These are phyloP conservation scores for Phytophthora fragariae DNA, from an alignment of 352 stramenopile genomes.

Conservation along the genomic window DNA sequence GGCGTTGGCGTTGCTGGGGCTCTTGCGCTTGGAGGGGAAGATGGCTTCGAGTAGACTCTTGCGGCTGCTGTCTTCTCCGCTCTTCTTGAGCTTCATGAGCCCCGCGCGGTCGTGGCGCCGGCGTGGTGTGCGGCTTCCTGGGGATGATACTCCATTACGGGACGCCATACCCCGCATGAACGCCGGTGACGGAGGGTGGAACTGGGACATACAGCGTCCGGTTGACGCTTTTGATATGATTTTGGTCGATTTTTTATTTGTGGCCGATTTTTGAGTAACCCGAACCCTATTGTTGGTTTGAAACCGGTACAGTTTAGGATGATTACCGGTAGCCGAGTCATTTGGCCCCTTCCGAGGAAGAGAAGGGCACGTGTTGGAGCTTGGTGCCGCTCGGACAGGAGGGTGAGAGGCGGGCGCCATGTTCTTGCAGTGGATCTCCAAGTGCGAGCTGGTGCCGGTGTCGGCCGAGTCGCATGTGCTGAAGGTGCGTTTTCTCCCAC, in stretches of 20 bases:
- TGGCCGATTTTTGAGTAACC: too few species aligned
- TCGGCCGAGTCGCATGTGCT: slow-evolving; percentile 80
- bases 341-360: neutral
- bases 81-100: slow-evolving; percentile 40
- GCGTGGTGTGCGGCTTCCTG: slow-evolving; percentile 21
- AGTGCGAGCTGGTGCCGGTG: slow-evolving; percentile 84
- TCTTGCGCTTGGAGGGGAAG: slow-evolving; percentile 61
- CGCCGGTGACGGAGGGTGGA: slow-evolving; percentile 28
- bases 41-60: slow-evolving; percentile 56
- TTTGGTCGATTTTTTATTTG: neutral
- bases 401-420: slow-evolving; percentile 39
- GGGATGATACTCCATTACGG: slow-evolving; percentile 8
- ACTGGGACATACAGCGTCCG: slow-evolving; percentile 31
- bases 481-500: slow-evolving; percentile 49
- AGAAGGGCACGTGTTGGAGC: neutral
- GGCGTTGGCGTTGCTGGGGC: slow-evolving; percentile 15
- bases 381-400: neutral
- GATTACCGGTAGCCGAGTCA: too few species aligned
- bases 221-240: neutral
- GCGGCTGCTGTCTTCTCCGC: slow-evolving; percentile 40
- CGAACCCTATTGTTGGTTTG: too few species aligned
- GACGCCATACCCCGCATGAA: slow-evolving; percentile 22
- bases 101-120: slow-evolving; percentile 25
- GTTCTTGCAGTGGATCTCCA: slow-evolving; percentile 90
- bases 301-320: too few species aligned